Evolutionary conservation across 1,284 basidiomycete species (phyloP).

Genomic region (Apiotrichum akiyoshidainum): DNA sequence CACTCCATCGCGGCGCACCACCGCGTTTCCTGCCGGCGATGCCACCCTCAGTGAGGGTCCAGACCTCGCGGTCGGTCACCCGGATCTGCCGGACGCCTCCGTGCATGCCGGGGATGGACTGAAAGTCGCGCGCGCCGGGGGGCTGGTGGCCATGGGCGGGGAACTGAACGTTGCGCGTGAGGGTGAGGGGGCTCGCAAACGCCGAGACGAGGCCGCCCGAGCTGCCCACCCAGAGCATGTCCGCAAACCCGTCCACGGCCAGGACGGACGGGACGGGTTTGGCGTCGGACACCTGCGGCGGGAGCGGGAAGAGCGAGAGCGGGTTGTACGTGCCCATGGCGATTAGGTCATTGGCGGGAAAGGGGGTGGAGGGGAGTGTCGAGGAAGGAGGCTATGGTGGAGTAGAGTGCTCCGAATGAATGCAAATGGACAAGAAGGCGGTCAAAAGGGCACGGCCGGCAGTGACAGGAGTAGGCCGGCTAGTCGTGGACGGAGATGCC

Average conservation of each 20-base stretch:
- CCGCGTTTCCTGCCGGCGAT: slow-evolving; percentile 47
- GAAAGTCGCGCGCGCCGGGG: slow-evolving; percentile 39
- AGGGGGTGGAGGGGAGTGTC: neutral
- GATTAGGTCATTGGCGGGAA: slow-evolving; percentile 11
- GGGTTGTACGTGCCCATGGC: slow-evolving; percentile 38
- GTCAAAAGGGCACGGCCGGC: neutral
- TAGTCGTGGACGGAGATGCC: no score
- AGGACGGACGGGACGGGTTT: slow-evolving; percentile 59
- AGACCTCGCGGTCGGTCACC: slow-evolving; percentile 70
- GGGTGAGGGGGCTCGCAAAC: slow-evolving; percentile 60
- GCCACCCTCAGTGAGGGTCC: slow-evolving; percentile 49
- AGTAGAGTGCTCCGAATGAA: neutral
- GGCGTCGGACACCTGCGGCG: slow-evolving; percentile 37
- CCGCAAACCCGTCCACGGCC: slow-evolving; percentile 83
- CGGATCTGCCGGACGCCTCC: slow-evolving; percentile 63
- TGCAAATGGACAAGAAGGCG: neutral
- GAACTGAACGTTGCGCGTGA: slow-evolving; percentile 64
- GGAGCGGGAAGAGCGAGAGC: slow-evolving; percentile 47
- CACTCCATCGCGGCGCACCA: slow-evolving; percentile 49
- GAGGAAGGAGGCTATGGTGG: neutral
- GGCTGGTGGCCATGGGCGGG: slow-evolving; percentile 57
- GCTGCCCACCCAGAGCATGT: slow-evolving; percentile 82
- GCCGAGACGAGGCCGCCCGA: slow-evolving; percentile 70
- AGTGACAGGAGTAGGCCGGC: no score
- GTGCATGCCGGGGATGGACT: slow-evolving; percentile 14